Evolutionary conservation across 176 grass and related monocot species (phyloP), one percentile per base, ranked within the genome.

Genomic region (Tillandsia leiboldiana): DNA sequence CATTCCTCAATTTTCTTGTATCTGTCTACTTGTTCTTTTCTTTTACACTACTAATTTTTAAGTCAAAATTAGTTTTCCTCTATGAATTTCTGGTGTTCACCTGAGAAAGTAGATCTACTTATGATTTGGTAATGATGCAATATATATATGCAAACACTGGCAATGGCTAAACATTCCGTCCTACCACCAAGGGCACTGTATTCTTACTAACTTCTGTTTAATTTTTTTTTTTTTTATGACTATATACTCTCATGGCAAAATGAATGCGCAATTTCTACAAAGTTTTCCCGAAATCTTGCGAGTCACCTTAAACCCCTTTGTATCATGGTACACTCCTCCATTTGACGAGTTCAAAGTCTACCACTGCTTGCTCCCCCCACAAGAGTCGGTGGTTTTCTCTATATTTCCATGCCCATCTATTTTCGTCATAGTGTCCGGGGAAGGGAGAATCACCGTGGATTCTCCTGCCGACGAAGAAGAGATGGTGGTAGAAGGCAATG

Each of bases 331-430:
- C 64, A 92, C 89, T 9, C 86, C 0, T 20, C 20, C 93, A 23
- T 92, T 89, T 13, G 84, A 87, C 2, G 93, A 97, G 75, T 97
- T 97, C 12, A 89, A 92, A 75, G 93, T 97, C 0, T 83, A 97
- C 70, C 64, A 33, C 47, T 87, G 73, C 69, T 68, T 77, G 17
- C 70, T 92, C 13, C 59, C 69, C 9, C 52, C 81, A 70, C 65
- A 74, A 7, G 79, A 87, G 81, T 29, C 71, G 8, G 58, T 85
- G 70, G 68, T 78, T 4, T 79, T 92, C 72, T 33, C 81, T 11
- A 70, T 83, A 0, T 79, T 87, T n/a, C 79, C 79, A 23, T 82
- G 86, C n/a, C 86, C 93, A 64, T 97, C 93, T 20, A 85, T 97
- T 51, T 97, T 87, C 72, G 53, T 92, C 15, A 71, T 90, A 48